Conservation (phyloP, 2,329 filamentous ascomycete genomes). For the Dactylellina parvicollis region DNA sequence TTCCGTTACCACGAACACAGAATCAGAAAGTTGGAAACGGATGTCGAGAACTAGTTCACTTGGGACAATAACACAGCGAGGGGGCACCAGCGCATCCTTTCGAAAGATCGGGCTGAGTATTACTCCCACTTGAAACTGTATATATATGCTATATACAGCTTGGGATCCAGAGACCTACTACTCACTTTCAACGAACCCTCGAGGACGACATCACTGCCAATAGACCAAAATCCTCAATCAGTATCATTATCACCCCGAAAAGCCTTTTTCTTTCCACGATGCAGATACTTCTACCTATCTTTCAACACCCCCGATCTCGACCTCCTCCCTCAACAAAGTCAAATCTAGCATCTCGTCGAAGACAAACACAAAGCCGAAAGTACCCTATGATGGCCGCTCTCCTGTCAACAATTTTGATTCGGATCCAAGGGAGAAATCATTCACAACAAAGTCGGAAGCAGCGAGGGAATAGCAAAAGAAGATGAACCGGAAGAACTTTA, state of each 20-base stretch:
- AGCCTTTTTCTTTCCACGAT: slow-evolving; percentile 15
- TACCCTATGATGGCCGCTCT: slow-evolving; percentile 36
- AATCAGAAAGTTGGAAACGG: neutral
- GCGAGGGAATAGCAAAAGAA: slow-evolving; percentile 27
- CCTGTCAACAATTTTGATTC: slow-evolving; percentile 35
- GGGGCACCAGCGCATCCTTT: too few species aligned
- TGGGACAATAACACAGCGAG: too few species aligned
- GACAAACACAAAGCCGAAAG: slow-evolving; percentile 13
- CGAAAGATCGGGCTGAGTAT: too few species aligned
- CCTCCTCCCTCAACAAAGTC: slow-evolving; percentile 1
- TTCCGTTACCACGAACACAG: slow-evolving; percentile 15
- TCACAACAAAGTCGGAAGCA: slow-evolving; percentile 11
- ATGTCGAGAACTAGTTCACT: too few species aligned
- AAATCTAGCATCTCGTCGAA: slow-evolving; percentile 5
- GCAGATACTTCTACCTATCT: slow-evolving; percentile 21
- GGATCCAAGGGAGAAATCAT: slow-evolving; percentile 27
- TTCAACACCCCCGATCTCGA: slow-evolving; percentile 1
- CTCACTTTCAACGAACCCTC: too few species aligned
- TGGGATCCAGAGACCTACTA: too few species aligned
- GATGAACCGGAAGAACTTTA: slow-evolving; percentile 13
- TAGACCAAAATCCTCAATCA: neutral
- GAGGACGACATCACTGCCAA: too few species aligned
- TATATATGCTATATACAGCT: too few species aligned
- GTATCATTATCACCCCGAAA: neutral
- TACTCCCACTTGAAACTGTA: too few species aligned